Evolutionary conservation across 345 rosid genomes (phyloP), one percentile per base, ranked within the genome.

Genomic region (Streptanthus diversifolius): DNA sequence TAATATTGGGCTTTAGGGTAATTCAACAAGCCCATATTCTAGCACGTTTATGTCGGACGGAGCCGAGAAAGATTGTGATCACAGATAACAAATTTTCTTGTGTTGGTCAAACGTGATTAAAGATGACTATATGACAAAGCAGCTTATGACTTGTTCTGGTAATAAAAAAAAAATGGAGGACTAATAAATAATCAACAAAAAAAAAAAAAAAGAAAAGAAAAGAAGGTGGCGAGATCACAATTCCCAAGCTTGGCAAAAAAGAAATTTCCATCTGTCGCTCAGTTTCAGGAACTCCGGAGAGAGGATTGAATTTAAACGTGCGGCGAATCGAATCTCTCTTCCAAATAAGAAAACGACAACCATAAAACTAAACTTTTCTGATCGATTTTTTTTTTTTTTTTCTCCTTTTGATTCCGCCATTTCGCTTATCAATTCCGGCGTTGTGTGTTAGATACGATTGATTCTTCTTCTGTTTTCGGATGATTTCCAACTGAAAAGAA

Each of bases 401-500:
- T 15, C 35, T 49, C 61, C 54, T 17, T 29, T 54, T 41, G 32
- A 53, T 43, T 44, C 37, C 49, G 19, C 2, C 5, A 0, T n/a
- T n/a, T n/a, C n/a, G n/a, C n/a, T n/a, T n/a, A 24, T 30, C 37
- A 5, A 22, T 48, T 43, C 18, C 58, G 48, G 56, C 59, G 65
- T 4, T 8, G 12, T 25, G 22, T 1, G 37, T 3, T 55, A 10
- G 9, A 21, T 10, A 49, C 24, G 30, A 2, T 63, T 63, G 30
- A 49, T 53, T 64, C 48, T 24, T 66, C 61, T 29, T 52, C 57
- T 29, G 1, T 32, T 40, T 63, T 41, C 47, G 43, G 44, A 62
- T 63, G 75, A 61, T 53, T 56, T 74, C 27, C 36, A 39, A 49
- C 68, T 75, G 32, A 55, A 5, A 63, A 75, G 12, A 49, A 64